phyloP scores from a whole-genome alignment of 2,329 filamentous ascomycete species.

The Paraphoma chrysanthemicola region DNA sequence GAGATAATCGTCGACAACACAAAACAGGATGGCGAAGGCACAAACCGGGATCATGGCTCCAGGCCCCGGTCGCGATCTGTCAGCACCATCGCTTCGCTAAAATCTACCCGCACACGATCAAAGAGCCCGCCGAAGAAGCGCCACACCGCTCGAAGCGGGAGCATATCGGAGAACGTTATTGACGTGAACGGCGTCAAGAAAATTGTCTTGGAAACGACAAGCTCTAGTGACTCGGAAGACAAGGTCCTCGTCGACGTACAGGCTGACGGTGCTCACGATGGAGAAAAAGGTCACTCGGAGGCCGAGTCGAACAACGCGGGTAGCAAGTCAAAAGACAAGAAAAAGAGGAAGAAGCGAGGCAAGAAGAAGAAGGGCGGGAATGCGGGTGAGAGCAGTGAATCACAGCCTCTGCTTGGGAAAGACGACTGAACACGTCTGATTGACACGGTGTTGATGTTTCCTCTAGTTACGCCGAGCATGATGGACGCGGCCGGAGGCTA shows the following conservation, averaged over 20 bases:
- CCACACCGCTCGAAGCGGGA: constrained; percentile 71
- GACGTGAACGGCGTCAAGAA: constrained; percentile 78
- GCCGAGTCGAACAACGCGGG: constrained; percentile 27
- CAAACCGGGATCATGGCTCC: not conserved
- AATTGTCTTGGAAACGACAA: constrained; percentile 74
- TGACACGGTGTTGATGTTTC: not conserved
- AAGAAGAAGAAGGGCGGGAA: constrained; percentile 48
- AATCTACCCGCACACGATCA: constrained; percentile 30
- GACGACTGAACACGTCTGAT: not conserved
- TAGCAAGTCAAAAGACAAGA: constrained; percentile 35
- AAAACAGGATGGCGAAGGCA: constrained; percentile 7
- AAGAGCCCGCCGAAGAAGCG: constrained; percentile 42
- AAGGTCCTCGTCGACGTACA: constrained; percentile 19
- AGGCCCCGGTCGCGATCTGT: constrained; percentile 26
- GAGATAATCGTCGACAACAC: constrained; percentile 25
- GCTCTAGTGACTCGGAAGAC: constrained; percentile 56
- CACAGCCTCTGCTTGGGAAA: constrained; percentile 40
- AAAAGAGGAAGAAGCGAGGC: constrained; percentile 47
- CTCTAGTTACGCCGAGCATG: not conserved
- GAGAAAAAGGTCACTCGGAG: constrained; percentile 21
- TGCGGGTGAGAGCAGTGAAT: constrained; percentile 33
- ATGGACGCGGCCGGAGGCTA: not conserved
- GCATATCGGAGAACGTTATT: constrained; percentile 80
- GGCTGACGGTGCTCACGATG: constrained; percentile 29
- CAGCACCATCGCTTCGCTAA: constrained; percentile 45